These are phyloP conservation scores for Lactarius akahatsu DNA, from an alignment of 768 basidiomycete genomes.

Conservation along the genomic window DNA sequence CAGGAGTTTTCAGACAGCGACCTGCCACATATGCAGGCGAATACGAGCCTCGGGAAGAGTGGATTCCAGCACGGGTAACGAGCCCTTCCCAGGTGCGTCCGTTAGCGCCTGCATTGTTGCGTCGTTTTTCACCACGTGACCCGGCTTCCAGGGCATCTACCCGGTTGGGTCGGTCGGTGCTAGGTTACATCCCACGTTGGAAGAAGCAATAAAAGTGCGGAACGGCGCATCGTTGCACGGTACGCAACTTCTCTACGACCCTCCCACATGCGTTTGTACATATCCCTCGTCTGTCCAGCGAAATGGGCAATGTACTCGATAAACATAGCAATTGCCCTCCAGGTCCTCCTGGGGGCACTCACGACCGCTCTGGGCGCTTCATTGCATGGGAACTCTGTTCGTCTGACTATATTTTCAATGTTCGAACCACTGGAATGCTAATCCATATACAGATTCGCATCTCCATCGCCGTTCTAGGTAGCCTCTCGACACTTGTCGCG, in stretches of 20 bases:
- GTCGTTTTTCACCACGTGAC: neutral
- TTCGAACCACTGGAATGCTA: neutral
- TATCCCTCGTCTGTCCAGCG: neutral
- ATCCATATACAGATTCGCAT: slow-evolving; percentile 35
- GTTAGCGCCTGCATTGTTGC: neutral
- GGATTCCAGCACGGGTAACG: neutral
- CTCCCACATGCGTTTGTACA: neutral
- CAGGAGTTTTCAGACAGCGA: neutral
- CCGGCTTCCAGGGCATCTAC: neutral
- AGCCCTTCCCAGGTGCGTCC: neutral
- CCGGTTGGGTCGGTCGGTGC: neutral
- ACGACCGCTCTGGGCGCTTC: slow-evolving; percentile 30
- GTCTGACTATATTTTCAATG: neutral
- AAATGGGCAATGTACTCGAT: slow-evolving; percentile 18
- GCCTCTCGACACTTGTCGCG: slow-evolving; percentile 60
- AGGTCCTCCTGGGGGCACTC: slow-evolving; percentile 31
- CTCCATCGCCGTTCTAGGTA: slow-evolving; percentile 46
- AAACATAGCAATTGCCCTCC: slow-evolving; percentile 32
- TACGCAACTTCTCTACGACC: neutral
- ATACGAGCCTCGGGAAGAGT: neutral
- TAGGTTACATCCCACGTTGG: neutral
- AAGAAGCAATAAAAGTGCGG: neutral
- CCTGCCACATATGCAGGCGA: neutral
- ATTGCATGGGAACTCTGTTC: slow-evolving; percentile 17
- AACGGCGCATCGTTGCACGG: neutral